Percentiles rank a stretch among this genome's conserved stretches.
These are phyloP conservation scores for Colletotrichum filicis DNA, from an alignment of 2,329 filamentous ascomycete genomes.

Conservation along the genomic window DNA sequence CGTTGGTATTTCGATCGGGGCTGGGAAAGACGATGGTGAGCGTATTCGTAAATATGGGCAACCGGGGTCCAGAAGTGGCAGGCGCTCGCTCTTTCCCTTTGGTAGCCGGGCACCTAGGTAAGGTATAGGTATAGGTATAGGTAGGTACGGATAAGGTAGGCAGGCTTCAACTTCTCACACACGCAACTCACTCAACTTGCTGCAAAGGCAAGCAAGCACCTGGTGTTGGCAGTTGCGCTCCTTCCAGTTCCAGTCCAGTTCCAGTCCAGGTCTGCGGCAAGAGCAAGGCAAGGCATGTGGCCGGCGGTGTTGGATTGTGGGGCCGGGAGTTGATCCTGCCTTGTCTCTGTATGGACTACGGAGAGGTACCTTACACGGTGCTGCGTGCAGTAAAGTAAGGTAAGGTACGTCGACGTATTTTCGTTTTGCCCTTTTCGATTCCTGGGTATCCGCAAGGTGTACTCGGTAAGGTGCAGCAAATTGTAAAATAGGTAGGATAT, in stretches of 20 bases:
- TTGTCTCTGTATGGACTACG: neutral
- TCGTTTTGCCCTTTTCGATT: neutral
- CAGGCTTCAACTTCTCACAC: neutral
- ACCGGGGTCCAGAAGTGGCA: neutral
- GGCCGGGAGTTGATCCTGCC: slow-evolving; percentile 10
- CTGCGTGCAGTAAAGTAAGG: no score
- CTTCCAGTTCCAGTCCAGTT: neutral
- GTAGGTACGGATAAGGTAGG: no score
- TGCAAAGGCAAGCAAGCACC: neutral
- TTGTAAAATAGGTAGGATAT: neutral
- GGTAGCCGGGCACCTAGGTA: no score
- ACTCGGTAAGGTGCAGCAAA: neutral
- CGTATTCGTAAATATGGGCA: neutral
- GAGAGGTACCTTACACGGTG: no score
- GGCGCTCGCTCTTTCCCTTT: neutral
- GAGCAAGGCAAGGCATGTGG: slow-evolving; percentile 16
- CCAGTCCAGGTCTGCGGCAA: neutral
- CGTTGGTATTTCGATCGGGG: neutral
- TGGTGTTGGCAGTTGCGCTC: neutral
- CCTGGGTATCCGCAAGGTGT: neutral
- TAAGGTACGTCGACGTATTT: neutral
- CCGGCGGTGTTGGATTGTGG: slow-evolving; percentile 9
- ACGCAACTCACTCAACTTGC: neutral
- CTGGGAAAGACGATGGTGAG: neutral
- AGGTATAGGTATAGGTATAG: no score